These are phyloP conservation scores for Lactarius trivialis DNA, from an alignment of 768 basidiomycete species.

Conservation along the genomic window DNA sequence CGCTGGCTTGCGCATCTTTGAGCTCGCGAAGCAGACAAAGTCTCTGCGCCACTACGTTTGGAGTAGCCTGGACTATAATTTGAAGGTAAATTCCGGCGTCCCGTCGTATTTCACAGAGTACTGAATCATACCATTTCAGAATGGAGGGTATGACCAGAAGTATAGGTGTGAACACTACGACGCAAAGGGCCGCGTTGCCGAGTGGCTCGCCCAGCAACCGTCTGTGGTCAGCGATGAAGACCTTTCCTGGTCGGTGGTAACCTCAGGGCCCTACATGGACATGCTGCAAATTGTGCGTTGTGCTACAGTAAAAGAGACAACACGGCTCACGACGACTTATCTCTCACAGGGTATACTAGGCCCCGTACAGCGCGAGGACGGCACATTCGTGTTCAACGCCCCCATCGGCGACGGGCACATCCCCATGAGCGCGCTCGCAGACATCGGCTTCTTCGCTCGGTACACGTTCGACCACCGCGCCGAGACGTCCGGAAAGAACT, in stretches of 20 bases:
- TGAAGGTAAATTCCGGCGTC: slow-evolving; percentile 28
- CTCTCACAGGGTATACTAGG: slow-evolving; percentile 21
- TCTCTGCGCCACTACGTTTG: slow-evolving; percentile 36
- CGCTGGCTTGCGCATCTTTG: slow-evolving; percentile 36
- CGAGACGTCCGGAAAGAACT: slow-evolving; percentile 24
- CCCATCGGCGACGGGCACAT: slow-evolving; percentile 27
- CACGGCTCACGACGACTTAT: not conserved
- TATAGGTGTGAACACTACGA: slow-evolving; percentile 36
- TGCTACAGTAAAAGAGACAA: not conserved
- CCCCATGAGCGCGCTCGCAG: slow-evolving; percentile 29
- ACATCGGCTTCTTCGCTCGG: slow-evolving; percentile 30
- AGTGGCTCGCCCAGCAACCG: slow-evolving; percentile 32
- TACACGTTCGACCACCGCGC: slow-evolving; percentile 30
- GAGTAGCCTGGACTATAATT: slow-evolving; percentile 35
- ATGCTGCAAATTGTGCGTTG: slow-evolving; percentile 35
- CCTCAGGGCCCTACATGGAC: slow-evolving; percentile 38
- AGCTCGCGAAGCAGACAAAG: slow-evolving; percentile 32
- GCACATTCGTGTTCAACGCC: slow-evolving; percentile 28
- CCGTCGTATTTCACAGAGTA: not conserved
- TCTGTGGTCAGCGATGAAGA: slow-evolving; percentile 29
- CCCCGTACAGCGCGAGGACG: slow-evolving; percentile 26
- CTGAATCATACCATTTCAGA: not conserved
- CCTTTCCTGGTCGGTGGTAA: slow-evolving; percentile 35
- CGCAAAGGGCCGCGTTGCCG: slow-evolving; percentile 36
- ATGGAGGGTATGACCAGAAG: slow-evolving; percentile 10